Evolutionary conservation across 176 grass and related monocot species (phyloP), one percentile per base, ranked within the genome.

Genomic region (Metroxylon sagu): DNA sequence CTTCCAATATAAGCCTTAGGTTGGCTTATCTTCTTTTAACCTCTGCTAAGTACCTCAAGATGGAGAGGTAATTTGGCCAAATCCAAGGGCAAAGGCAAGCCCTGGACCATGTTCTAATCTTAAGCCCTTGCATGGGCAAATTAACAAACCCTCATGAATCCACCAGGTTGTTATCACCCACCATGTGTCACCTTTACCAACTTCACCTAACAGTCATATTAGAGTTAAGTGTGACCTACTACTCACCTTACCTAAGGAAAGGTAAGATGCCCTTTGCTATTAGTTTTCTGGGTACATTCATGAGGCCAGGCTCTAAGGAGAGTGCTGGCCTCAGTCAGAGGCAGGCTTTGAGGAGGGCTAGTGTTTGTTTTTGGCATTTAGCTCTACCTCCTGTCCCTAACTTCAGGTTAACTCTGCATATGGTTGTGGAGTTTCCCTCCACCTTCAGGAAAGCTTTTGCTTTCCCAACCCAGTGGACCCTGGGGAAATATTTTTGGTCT

Each of bases 341-440:
- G 50, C 26, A 23, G 51, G 65, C 21, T 27, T 48, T 19, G 51
- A 54, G 64, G 26, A 35, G 50, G 17, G 64, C 64, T 39, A 55
- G 49, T 67, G 64, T 67, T 67, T 67, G 64, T 67, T 67, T 67
- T 67, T 54, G 26, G 26, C 64, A 54, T 6, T 16, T 29, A 35
- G 27, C 64, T 67, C 17, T 21, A 7, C 50, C 17, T 35, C 5
- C 4, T 52, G 16, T 18, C 19, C 6, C 26, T 21, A 53, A 31
- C 49, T 29, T 18, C 8, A 53, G 50, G 15, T 55, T 50, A 54
- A n/a, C 27, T 67, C 51, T 50, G 3, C 16, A 60, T 39, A 67
- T 4, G 64, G 64, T 21, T 54, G 26, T 54, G 64, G 64, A 19
- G 26, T 39, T 39, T 67, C 64, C 12, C 29, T 27, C 21, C 53